A percentile compares a stretch with the other conserved stretches of the same genome.
These are phyloP conservation scores for Penicillium sp. DNA, from an alignment of 2,329 filamentous ascomycete species.

Conservation along the genomic window DNA sequence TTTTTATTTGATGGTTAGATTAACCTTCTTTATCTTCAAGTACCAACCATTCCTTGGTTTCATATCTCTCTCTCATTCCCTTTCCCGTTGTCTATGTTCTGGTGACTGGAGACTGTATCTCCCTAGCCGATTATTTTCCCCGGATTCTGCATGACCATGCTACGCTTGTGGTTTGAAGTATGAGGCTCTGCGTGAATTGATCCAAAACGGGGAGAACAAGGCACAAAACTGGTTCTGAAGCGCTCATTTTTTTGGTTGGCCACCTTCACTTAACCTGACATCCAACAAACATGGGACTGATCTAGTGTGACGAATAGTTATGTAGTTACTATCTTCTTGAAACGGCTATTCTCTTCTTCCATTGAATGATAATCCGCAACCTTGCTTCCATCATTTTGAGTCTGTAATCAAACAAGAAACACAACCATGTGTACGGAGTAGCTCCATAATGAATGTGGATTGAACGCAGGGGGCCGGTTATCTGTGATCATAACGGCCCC, in stretches of 20 bases:
- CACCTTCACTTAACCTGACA: background rate
- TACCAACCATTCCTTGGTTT: conserved; percentile 8
- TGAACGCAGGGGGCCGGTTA: too few species aligned
- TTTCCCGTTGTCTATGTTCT: background rate
- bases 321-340: background rate
- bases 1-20: conserved; percentile 12
- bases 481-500: too few species aligned
- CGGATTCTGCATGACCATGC: background rate
- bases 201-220: background rate
- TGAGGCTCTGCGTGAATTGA: background rate
- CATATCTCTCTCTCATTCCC: conserved; percentile 8
- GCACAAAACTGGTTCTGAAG: conserved; percentile 4
- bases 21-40: conserved; percentile 6
- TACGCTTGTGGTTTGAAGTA: background rate
- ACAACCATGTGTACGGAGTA: background rate
- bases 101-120: background rate
- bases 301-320: background rate
- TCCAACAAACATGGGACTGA: background rate
- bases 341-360: background rate
- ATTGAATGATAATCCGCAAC: background rate
- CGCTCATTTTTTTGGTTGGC: background rate
- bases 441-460: too few species aligned
- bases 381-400: background rate
- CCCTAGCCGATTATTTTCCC: background rate
- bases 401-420: background rate